A percentile compares a stretch with the other conserved stretches of the same genome.
Evolutionary conservation across 441 rosid genomes (phyloP).

Genomic region (Geranium incanum): DNA sequence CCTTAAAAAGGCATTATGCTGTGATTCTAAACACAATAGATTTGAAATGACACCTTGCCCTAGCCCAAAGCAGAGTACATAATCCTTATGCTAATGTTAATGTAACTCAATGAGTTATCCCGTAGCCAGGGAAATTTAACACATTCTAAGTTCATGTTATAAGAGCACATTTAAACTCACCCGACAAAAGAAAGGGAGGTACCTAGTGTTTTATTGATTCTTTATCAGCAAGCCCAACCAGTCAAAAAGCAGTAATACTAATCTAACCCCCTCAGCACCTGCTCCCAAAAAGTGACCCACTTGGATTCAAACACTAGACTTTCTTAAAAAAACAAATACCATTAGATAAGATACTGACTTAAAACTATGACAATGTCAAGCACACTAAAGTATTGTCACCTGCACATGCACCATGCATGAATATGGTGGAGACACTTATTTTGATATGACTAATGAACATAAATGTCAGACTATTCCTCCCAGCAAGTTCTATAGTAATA

Average conservation of each 20-base stretch:
- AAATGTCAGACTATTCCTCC: constrained; percentile 1
- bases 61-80: not conserved
- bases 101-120: constrained; percentile 4
- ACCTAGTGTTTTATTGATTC: too few species aligned
- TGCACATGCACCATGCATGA: constrained; percentile 4
- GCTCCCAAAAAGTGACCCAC: too few species aligned
- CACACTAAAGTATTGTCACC: not conserved
- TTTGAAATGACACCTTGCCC: not conserved
- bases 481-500: not conserved
- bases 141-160: not conserved
- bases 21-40: not conserved
- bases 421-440: not conserved
- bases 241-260: too few species aligned
- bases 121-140: not conserved
- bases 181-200: not conserved
- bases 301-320: not conserved
- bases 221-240: too few species aligned
- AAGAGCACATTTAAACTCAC: not conserved
- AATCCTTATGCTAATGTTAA: not conserved
- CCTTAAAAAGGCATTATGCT: not conserved
- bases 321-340: not conserved
- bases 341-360: not conserved
- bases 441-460: not conserved
- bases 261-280: too few species aligned
- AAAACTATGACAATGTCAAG: not conserved